These are phyloP conservation scores for Penicillium brevicompactum DNA, from an alignment of 2,329 filamentous ascomycete genomes.

Conservation along the genomic window DNA sequence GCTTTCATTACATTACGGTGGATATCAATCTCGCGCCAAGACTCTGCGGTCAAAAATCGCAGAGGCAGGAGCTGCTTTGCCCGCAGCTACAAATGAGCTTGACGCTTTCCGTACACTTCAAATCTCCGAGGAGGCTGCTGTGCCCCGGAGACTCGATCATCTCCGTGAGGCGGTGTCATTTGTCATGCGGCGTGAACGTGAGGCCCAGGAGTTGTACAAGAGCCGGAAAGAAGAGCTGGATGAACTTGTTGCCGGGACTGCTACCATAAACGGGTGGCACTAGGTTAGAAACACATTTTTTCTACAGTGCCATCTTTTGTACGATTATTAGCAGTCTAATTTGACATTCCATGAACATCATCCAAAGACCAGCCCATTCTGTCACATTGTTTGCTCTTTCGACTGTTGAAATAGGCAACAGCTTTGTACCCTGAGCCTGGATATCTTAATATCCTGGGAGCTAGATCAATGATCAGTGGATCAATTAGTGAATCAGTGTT, in stretches of 20 bases:
- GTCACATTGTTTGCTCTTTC: too few relatives aligned
- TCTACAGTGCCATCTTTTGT: constrained; percentile 2
- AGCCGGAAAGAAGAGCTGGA: constrained; percentile 76
- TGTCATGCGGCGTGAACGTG: constrained; percentile 78
- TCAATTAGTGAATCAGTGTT: too few relatives aligned
- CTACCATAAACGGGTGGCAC: constrained; percentile 43
- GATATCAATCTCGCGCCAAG: constrained; percentile 85
- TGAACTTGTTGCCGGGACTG: constrained; percentile 48
- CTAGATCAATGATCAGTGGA: too few relatives aligned
- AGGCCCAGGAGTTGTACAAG: constrained; percentile 86
- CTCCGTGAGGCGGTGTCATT: constrained; percentile 82
- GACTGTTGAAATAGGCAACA: too few relatives aligned
- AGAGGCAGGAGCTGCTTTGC: constrained; percentile 73
- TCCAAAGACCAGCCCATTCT: neutral
- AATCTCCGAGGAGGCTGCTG: constrained; percentile 75
- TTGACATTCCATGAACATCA: neutral
- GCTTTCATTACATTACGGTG: constrained; percentile 80
- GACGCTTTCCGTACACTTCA: constrained; percentile 74
- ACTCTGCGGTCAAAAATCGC: constrained; percentile 76
- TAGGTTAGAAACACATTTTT: constrained; percentile 19
- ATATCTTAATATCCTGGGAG: too few relatives aligned
- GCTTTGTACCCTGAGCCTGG: too few relatives aligned
- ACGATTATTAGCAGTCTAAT: constrained; percentile 12
- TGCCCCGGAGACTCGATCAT: constrained; percentile 70
- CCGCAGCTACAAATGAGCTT: constrained; percentile 71